phyloP scores from a whole-genome alignment of 306 rosid species.

The Vigna unguiculata region DNA sequence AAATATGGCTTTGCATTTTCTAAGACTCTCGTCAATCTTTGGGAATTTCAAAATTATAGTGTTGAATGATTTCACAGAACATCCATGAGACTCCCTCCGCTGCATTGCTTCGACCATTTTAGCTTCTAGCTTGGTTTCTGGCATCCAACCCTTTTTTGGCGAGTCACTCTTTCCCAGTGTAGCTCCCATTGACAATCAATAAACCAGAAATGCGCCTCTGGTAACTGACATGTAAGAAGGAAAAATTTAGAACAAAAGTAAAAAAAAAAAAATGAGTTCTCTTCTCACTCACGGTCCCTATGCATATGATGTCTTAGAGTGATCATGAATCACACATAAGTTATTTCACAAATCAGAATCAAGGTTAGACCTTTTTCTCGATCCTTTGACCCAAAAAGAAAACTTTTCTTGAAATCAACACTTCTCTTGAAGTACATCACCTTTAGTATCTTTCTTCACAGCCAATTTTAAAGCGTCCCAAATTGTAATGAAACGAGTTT shows the following conservation, averaged over 20 bases:
- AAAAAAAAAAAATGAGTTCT: neutral
- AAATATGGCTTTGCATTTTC: conserved; percentile 81
- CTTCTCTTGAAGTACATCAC: conserved; percentile 13
- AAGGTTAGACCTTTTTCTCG: neutral
- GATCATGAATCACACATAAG: conserved; percentile 22
- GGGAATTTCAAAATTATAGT: conserved; percentile 87
- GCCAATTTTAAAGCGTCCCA: neutral
- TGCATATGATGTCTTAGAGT: neutral
- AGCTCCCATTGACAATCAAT: conserved; percentile 68
- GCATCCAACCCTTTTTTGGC: conserved; percentile 43
- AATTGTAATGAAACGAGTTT: neutral
- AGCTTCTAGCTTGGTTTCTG: conserved; percentile 81
- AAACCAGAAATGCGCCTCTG: conserved; percentile 35
- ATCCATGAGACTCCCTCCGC: conserved; percentile 70
- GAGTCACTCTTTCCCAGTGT: conserved; percentile 61
- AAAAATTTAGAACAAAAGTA: neutral
- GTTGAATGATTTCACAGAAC: conserved; percentile 77
- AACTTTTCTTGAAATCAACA: conserved; percentile 6
- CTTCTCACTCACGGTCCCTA: neutral
- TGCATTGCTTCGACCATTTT: conserved; percentile 83
- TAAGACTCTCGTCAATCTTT: conserved; percentile 85
- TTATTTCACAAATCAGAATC: conserved; percentile 1
- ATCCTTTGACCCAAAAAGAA: neutral
- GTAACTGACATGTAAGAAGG: conserved; percentile 35
- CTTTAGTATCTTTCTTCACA: neutral